Percentiles rank a stretch among this genome's conserved stretches.
phyloP scores from a whole-genome alignment of 768 basidiomycete genomes.

The Mycena alexandri region DNA sequence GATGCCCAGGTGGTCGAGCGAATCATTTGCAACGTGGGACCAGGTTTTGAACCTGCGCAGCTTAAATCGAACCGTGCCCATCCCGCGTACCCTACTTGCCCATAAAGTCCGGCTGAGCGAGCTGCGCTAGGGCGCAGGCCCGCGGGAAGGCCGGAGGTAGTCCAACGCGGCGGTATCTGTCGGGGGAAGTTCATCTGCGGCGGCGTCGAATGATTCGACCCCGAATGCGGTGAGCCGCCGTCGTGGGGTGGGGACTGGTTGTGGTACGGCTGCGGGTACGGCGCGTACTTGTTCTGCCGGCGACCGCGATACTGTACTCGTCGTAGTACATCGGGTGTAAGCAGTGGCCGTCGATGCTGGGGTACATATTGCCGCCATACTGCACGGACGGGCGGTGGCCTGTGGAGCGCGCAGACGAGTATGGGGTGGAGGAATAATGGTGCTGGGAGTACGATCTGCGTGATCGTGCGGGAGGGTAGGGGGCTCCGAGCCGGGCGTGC shows the following conservation, averaged over 20 bases:
- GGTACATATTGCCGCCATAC: conserved; percentile 58
- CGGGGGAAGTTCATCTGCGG: conserved; percentile 62
- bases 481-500: conserved; percentile 60
- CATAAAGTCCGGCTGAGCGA: conserved; percentile 62
- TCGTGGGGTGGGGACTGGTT: conserved; percentile 72
- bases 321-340: conserved; percentile 46
- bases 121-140: conserved; percentile 65
- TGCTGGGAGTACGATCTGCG: conserved; percentile 43
- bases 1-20: too few relatives aligned
- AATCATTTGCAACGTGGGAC: too few relatives aligned
- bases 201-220: conserved; percentile 76
- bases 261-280: conserved; percentile 45
- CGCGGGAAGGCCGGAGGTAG: conserved; percentile 64
- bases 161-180: conserved; percentile 66
- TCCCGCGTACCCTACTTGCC: too few relatives aligned
- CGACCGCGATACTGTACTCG: conserved; percentile 22
- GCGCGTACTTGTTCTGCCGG: conserved; percentile 32
- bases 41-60: too few relatives aligned
- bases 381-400: conserved; percentile 51
- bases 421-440: conserved; percentile 44
- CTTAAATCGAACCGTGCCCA: too few relatives aligned
- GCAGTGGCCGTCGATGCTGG: conserved; percentile 55
- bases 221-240: conserved; percentile 73
- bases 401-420: conserved; percentile 50
- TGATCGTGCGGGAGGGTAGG: conserved; percentile 46